Evolutionary conservation across 2,329 filamentous ascomycete genomes (phyloP).

Genomic region (Fusarium coicis): DNA sequence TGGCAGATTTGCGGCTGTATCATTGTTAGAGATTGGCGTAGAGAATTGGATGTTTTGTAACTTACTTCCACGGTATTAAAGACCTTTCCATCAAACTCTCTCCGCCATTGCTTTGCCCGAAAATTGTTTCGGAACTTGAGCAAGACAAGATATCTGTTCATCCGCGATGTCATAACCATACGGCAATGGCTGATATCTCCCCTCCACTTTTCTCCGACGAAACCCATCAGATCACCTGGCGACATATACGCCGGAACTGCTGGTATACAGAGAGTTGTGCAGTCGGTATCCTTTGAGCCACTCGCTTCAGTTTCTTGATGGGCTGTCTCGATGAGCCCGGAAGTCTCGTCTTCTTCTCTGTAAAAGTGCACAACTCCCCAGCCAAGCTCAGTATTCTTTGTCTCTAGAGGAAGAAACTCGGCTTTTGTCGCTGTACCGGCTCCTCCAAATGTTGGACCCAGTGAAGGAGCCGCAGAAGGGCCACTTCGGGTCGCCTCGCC

Average conservation of each 20-base stretch:
- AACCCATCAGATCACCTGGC: conserved; percentile 89
- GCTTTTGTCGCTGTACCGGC: conserved; percentile 85
- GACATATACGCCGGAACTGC: conserved; percentile 95
- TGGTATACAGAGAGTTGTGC: conserved; percentile 90
- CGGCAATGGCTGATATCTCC: conserved; percentile 91
- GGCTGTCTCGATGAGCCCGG: conserved; percentile 57
- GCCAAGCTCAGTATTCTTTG: conserved; percentile 79
- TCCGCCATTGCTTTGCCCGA: conserved; percentile 82
- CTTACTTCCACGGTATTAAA: conserved; percentile 90
- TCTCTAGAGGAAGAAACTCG: conserved; percentile 76
- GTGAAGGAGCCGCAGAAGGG: conserved; percentile 60
- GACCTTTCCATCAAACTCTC: conserved; percentile 89
- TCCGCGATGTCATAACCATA: conserved; percentile 88
- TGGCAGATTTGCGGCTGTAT: conserved; percentile 88
- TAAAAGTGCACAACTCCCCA: conserved; percentile 97
- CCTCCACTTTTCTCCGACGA: conserved; percentile 87
- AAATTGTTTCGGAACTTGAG: conserved; percentile 88
- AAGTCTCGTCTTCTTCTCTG: conserved; percentile 81
- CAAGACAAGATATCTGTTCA: conserved; percentile 93
- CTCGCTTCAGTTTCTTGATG: conserved; percentile 45
- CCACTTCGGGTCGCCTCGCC: conserved; percentile 54
- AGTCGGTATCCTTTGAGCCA: conserved; percentile 65
- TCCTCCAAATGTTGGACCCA: conserved; percentile 65
- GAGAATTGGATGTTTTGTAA: neutral
- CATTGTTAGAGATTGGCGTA: conserved; percentile 25